Conservation (phyloP, 2,329 filamentous ascomycete genomes). For the Beauveria varroae region DNA sequence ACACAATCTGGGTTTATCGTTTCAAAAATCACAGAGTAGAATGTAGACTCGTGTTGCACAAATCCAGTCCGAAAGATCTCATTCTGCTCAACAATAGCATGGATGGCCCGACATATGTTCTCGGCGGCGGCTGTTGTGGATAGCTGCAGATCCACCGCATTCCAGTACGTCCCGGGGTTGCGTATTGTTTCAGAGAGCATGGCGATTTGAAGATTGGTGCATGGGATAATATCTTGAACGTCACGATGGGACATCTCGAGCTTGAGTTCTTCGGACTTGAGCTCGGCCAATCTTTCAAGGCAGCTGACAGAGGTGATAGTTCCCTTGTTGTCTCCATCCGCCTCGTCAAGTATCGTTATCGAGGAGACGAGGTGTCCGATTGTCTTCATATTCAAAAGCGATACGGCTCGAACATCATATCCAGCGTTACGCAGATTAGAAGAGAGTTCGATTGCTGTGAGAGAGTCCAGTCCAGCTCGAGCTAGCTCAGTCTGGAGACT, state of each 20-base stretch:
- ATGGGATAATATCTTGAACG: conserved; percentile 44
- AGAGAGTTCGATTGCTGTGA: conserved; percentile 42
- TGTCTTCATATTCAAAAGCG: conserved; percentile 52
- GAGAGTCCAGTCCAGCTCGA: conserved; percentile 43
- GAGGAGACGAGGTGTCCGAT: conserved; percentile 17
- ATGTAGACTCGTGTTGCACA: conserved; percentile 34
- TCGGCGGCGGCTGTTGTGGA: conserved; percentile 25
- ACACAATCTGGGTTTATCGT: conserved; percentile 37
- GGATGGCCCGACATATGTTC: conserved; percentile 42
- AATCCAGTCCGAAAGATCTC: conserved; percentile 72
- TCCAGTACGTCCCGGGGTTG: conserved; percentile 61
- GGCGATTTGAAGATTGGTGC: conserved; percentile 66
- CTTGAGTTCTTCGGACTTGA: neutral
- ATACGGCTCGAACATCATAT: conserved; percentile 47
- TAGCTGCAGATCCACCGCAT: conserved; percentile 63
- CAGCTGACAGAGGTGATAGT: neutral
- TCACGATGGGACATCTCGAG: conserved; percentile 10
- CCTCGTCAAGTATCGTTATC: conserved; percentile 13
- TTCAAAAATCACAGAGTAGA: conserved; percentile 52
- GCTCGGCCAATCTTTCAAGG: neutral
- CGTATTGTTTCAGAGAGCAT: conserved; percentile 71
- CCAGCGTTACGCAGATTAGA: conserved; percentile 53
- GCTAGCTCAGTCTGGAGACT: neutral
- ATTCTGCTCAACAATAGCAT: conserved; percentile 44
- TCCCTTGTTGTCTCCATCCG: neutral